phyloP scores from a whole-genome alignment of 257 asterid genomes.

The Solanum pennellii region DNA sequence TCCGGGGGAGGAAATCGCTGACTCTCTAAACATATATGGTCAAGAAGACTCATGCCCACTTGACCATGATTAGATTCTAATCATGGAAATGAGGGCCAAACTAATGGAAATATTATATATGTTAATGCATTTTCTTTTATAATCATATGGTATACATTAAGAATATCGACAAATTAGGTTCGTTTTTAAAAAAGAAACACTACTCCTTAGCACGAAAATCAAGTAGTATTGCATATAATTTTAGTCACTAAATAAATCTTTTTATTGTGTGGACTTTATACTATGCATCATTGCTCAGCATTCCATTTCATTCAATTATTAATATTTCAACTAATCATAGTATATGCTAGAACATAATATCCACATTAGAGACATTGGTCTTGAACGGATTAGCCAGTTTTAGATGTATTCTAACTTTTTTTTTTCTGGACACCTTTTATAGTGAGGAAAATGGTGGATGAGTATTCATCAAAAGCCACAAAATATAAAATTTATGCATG shows the following conservation, averaged over 20 bases:
- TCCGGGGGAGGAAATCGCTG: too few species aligned
- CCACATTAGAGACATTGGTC: neutral
- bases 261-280: neutral
- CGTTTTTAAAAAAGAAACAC: neutral
- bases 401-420: neutral
- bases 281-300: neutral
- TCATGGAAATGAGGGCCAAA: neutral
- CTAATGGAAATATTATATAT: neutral
- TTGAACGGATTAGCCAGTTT: neutral
- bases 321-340: neutral
- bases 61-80: neutral
- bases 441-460: neutral
- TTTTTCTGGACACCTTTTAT: neutral
- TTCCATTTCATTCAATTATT: neutral
- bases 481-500: neutral
- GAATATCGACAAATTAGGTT: neutral
- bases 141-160: neutral
- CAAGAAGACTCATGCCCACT: slow-evolving; percentile 6
- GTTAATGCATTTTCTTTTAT: neutral
- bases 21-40: neutral
- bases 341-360: neutral
- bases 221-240: neutral
- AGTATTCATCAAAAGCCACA: neutral
- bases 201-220: neutral
- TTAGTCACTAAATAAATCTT: neutral